phyloP scores from a whole-genome alignment of 2,329 filamentous ascomycete species.

The Penicillium sp. region DNA sequence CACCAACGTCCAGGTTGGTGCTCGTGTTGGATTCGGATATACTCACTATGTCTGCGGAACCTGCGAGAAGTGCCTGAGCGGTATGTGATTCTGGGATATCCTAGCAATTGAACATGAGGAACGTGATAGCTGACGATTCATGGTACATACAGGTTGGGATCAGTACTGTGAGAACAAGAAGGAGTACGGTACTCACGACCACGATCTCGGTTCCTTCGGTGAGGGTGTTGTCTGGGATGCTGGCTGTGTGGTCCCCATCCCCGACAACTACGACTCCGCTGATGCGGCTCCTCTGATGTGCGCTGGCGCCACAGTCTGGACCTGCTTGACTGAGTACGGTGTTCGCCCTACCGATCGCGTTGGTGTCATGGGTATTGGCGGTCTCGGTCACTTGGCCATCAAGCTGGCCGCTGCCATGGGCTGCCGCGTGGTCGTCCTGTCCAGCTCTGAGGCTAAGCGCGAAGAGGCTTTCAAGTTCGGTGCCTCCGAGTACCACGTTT shows the following conservation, averaged over 20 bases:
- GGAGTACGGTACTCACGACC: constrained; percentile 27
- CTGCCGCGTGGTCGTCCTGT: constrained; percentile 46
- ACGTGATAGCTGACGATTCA: background rate
- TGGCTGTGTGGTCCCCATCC: constrained; percentile 34
- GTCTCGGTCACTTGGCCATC: constrained; percentile 65
- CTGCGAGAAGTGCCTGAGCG: constrained; percentile 31
- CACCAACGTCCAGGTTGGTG: constrained; percentile 42
- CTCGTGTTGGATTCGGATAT: constrained; percentile 35
- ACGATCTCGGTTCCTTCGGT: constrained; percentile 31
- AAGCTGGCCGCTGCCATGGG: constrained; percentile 64
- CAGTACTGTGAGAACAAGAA: constrained; percentile 30
- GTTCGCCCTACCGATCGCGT: constrained; percentile 64
- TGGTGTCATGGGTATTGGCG: constrained; percentile 64
- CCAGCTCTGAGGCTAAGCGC: constrained; percentile 23
- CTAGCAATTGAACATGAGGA: background rate
- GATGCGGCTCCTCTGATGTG: constrained; percentile 34
- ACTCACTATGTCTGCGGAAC: constrained; percentile 29
- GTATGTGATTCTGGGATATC: constrained; percentile 7
- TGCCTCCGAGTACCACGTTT: constrained; percentile 23
- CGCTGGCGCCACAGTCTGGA: constrained; percentile 39
- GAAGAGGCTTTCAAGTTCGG: constrained; percentile 22
- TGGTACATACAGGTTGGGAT: constrained; percentile 18
- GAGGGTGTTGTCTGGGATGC: constrained; percentile 31
- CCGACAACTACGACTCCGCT: constrained; percentile 25
- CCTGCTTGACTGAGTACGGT: constrained; percentile 54